Conservation (phyloP, 75 land plant genomes). For the Selaginella tamariscina region DNA sequence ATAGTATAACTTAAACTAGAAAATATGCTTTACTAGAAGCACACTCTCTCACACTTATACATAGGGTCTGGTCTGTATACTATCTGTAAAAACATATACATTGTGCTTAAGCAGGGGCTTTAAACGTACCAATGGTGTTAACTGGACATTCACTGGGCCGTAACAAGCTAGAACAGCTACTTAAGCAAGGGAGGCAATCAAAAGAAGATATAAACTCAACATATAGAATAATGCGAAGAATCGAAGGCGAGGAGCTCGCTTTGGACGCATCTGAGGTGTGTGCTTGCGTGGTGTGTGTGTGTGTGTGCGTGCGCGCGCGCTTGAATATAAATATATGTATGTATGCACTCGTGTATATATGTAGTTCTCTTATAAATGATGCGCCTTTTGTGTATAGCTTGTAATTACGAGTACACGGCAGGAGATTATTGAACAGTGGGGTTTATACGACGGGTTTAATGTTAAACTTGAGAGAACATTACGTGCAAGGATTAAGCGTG, state of each 20-base stretch:
- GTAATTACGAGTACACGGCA: constrained; percentile 86
- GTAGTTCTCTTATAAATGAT: no score
- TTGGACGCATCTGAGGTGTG: constrained; percentile 78
- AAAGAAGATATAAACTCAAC: constrained; percentile 69
- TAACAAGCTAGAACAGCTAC: constrained; percentile 77
- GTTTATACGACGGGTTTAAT: constrained; percentile 87
- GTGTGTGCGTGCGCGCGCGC: no score
- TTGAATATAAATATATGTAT: no score
- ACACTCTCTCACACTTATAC: no score
- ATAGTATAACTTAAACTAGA: no score
- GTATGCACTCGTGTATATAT: no score
- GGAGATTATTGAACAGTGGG: constrained; percentile 92
- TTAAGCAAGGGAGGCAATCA: constrained; percentile 66
- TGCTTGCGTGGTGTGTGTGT: no score
- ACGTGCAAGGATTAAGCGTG: constrained; percentile 57
- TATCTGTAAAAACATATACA: no score
- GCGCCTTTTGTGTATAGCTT: no score
- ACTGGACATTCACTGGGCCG: constrained; percentile 89
- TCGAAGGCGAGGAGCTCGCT: constrained; percentile 68
- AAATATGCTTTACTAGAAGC: no score
- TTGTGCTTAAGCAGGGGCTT: no score
- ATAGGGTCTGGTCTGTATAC: no score
- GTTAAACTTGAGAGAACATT: constrained; percentile 49
- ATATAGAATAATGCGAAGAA: constrained; percentile 72
- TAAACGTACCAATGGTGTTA: constrained; percentile 87